phyloP scores from a whole-genome alignment of 441 rosid genomes.

The Biscutella laevigata region DNA sequence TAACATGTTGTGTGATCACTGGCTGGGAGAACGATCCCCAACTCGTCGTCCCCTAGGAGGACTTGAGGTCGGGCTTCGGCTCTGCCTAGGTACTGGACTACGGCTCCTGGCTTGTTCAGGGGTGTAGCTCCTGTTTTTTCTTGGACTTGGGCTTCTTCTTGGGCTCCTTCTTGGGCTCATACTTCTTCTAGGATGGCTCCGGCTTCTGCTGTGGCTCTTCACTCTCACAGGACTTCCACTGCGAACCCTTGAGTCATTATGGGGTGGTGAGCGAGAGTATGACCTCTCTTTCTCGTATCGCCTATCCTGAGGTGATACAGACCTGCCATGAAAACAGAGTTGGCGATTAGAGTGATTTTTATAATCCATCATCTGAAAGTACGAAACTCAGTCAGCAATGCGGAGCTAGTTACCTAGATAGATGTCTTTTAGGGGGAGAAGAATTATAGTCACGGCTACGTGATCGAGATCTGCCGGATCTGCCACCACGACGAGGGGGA shows the following conservation, averaged over 20 bases:
- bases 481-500: conserved; percentile 55
- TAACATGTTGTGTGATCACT: conserved; percentile 28
- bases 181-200: neutral
- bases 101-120: conserved; percentile 34
- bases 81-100: conserved; percentile 38
- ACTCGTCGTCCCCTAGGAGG: conserved; percentile 33
- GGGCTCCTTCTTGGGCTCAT: conserved; percentile 29
- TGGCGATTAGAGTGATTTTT: neutral
- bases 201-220: conserved; percentile 30
- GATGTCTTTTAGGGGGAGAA: conserved; percentile 53
- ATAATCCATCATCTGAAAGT: neutral
- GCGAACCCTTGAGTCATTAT: conserved; percentile 46
- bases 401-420: conserved; percentile 43
- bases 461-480: conserved; percentile 68
- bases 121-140: conserved; percentile 29
- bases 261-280: conserved; percentile 57
- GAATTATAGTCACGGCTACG: conserved; percentile 56
- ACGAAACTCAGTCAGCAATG: neutral
- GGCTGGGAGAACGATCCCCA: conserved; percentile 67
- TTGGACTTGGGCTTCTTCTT: conserved; percentile 14
- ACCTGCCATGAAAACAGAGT: conserved; percentile 34
- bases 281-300: conserved; percentile 56
- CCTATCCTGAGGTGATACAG: conserved; percentile 63
- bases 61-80: conserved; percentile 36
- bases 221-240: conserved; percentile 47